Evolutionary conservation across 768 basidiomycete species (phyloP).

Genomic region (Daedalea quercina): DNA sequence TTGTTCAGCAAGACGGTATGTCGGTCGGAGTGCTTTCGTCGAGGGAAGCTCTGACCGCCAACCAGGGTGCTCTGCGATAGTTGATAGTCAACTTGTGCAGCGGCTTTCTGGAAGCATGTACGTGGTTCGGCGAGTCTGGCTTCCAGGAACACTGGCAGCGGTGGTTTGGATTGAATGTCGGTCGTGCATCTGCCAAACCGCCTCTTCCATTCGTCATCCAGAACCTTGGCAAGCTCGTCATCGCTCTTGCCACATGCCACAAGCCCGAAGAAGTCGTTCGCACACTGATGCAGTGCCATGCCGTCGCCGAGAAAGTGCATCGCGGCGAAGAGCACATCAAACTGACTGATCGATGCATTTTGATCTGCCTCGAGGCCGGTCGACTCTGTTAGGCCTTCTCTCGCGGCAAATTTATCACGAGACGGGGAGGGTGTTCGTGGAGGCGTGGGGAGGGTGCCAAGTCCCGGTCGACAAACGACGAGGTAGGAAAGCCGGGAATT

Average conservation of each 20-base stretch:
- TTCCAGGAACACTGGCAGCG: slow-evolving; percentile 44
- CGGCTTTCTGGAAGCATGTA: slow-evolving; percentile 35
- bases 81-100: slow-evolving; percentile 49
- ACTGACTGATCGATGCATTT: slow-evolving; percentile 24
- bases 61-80: slow-evolving; percentile 49
- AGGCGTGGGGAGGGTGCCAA: slow-evolving; percentile 22
- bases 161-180: slow-evolving; percentile 3
- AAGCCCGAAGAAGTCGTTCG: slow-evolving; percentile 71
- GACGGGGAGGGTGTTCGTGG: slow-evolving; percentile 26
- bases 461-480: slow-evolving; percentile 35
- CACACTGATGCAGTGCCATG: slow-evolving; percentile 78
- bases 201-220: slow-evolving; percentile 27
- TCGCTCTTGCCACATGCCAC: slow-evolving; percentile 33
- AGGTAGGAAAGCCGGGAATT: slow-evolving; percentile 61
- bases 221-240: slow-evolving; percentile 23
- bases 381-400: slow-evolving; percentile 14
- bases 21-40: slow-evolving; percentile 33
- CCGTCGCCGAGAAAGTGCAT: slow-evolving; percentile 85
- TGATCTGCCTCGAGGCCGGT: slow-evolving; percentile 5
- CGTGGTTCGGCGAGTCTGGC: slow-evolving; percentile 26
- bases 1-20: slow-evolving; percentile 68
- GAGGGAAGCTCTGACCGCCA: slow-evolving; percentile 72
- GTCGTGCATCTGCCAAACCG: slow-evolving; percentile 22
- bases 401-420: not conserved
- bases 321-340: slow-evolving; percentile 66